phyloP scores from a whole-genome alignment of 2,329 filamentous ascomycete genomes.

The Myrmaecium sp. region DNA sequence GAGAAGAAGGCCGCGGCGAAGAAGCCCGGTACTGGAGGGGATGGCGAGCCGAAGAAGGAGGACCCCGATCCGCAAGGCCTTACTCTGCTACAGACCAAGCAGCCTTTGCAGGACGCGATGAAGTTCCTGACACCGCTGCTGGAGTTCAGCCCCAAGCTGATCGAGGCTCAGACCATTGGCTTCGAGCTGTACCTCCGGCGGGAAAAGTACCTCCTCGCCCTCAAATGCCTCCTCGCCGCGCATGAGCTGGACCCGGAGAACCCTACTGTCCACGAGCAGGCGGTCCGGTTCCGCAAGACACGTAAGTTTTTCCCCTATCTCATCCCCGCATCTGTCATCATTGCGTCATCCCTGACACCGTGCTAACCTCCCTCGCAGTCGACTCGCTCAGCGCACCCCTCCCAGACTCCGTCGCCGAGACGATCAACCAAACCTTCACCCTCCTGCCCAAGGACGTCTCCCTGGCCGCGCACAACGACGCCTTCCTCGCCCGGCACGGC shows the following conservation, averaged over 20 bases:
- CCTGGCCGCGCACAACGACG: conserved; percentile 47
- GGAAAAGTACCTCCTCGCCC: conserved; percentile 73
- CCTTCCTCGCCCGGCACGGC: conserved; percentile 46
- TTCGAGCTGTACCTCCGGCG: conserved; percentile 80
- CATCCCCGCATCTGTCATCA: conserved; percentile 13
- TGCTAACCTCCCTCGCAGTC: conserved; percentile 8
- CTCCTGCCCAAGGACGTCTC: conserved; percentile 39
- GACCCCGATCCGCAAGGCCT: conserved; percentile 76
- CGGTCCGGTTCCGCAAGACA: conserved; percentile 49
- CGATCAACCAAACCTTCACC: conserved; percentile 51
- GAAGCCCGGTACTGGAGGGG: conserved; percentile 42
- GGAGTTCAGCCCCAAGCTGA: conserved; percentile 62
- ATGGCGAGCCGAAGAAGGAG: conserved; percentile 58
- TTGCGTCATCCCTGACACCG: conserved; percentile 4
- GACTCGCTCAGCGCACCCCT: conserved; percentile 39
- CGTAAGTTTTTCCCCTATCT: conserved; percentile 22
- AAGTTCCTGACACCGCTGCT: conserved; percentile 73
- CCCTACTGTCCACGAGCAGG: conserved; percentile 60
- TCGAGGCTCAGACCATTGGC: conserved; percentile 67
- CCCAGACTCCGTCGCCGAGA: conserved; percentile 46
- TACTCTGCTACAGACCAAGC: conserved; percentile 62
- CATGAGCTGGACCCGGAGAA: conserved; percentile 50
- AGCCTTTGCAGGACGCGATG: conserved; percentile 71
- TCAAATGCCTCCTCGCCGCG: conserved; percentile 68
- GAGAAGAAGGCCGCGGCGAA: conserved; percentile 46